phyloP scores from a whole-genome alignment of 768 basidiomycete genomes.

The Tulasnella sp. region DNA sequence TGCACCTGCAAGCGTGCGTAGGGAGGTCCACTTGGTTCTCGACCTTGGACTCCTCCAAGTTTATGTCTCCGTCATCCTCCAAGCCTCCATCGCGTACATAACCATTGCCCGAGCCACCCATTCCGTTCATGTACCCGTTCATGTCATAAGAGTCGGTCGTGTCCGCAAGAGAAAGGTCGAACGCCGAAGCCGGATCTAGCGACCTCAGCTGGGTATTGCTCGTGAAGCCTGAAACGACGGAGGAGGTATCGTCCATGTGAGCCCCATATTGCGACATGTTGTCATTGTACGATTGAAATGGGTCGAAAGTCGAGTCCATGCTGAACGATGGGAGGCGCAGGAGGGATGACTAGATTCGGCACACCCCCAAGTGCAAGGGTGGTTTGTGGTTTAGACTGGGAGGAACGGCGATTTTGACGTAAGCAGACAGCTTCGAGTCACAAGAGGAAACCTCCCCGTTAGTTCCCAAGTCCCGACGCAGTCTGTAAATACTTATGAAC shows the following conservation, averaged over 20 bases:
- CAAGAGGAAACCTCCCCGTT: too few relatives aligned
- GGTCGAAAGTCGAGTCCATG: conserved; percentile 4
- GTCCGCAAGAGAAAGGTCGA: conserved; percentile 18
- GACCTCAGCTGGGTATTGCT: conserved; percentile 14
- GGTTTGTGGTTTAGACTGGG: not conserved
- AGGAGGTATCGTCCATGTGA: conserved; percentile 20
- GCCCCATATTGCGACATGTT: conserved; percentile 20
- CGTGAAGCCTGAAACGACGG: conserved; percentile 22
- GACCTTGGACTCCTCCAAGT: conserved; percentile 81
- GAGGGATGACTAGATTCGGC: not conserved
- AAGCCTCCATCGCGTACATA: conserved; percentile 23
- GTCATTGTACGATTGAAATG: conserved; percentile 15
- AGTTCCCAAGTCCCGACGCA: too few relatives aligned
- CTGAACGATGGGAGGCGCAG: not conserved
- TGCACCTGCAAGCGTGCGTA: conserved; percentile 90
- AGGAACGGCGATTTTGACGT: not conserved
- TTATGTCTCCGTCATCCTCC: conserved; percentile 83
- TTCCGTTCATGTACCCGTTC: not conserved
- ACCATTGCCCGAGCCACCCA: conserved; percentile 14
- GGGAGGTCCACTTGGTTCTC: conserved; percentile 67
- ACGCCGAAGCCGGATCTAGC: conserved; percentile 12
- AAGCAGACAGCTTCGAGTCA: not conserved
- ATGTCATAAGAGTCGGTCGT: not conserved
- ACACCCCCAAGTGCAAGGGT: not conserved
- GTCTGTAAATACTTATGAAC: too few relatives aligned